Conservation (phyloP, 164 flowering plant species). For the Protea cynaroides region DNA sequence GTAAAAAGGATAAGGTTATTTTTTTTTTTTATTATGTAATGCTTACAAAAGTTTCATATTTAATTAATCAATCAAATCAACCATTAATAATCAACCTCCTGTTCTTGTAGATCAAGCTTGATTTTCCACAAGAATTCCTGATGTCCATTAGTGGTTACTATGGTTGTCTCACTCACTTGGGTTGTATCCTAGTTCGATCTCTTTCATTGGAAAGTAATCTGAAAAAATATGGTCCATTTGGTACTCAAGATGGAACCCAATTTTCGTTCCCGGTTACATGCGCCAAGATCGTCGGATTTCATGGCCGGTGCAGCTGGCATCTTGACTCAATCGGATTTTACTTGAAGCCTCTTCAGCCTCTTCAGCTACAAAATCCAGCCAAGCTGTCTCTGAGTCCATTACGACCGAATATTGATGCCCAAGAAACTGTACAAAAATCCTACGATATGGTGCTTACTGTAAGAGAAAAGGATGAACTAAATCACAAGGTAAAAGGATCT, state of each 20-base stretch:
- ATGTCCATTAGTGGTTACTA: slow-evolving; percentile 59
- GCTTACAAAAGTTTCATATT: no score
- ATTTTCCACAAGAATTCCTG: slow-evolving; percentile 61
- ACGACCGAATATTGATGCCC: slow-evolving; percentile 27
- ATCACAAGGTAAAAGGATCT: slow-evolving; percentile 20
- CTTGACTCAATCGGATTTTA: slow-evolving; percentile 69
- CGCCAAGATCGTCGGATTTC: slow-evolving; percentile 70
- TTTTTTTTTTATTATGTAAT: no score
- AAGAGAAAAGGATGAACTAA: slow-evolving; percentile 34
- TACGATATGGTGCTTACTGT: slow-evolving; percentile 52
- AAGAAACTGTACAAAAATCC: slow-evolving; percentile 37
- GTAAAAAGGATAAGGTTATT: slow-evolving; percentile 31
- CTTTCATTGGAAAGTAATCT: slow-evolving; percentile 58
- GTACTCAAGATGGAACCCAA: slow-evolving; percentile 48
- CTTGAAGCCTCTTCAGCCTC: slow-evolving; percentile 45
- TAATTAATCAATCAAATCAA: no score
- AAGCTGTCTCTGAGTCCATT: slow-evolving; percentile 22
- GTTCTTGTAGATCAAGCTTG: slow-evolving; percentile 56
- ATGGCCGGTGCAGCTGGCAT: slow-evolving; percentile 55
- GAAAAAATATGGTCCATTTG: slow-evolving; percentile 67
- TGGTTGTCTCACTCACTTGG: slow-evolving; percentile 35
- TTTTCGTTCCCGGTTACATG: slow-evolving; percentile 43
- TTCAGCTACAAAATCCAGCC: slow-evolving; percentile 16
- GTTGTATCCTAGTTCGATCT: slow-evolving; percentile 42
- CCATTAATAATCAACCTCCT: not conserved